A percentile compares a stretch with the other conserved stretches of the same genome.
phyloP scores from a whole-genome alignment of 345 rosid species.

The Trapa bicornis region DNA sequence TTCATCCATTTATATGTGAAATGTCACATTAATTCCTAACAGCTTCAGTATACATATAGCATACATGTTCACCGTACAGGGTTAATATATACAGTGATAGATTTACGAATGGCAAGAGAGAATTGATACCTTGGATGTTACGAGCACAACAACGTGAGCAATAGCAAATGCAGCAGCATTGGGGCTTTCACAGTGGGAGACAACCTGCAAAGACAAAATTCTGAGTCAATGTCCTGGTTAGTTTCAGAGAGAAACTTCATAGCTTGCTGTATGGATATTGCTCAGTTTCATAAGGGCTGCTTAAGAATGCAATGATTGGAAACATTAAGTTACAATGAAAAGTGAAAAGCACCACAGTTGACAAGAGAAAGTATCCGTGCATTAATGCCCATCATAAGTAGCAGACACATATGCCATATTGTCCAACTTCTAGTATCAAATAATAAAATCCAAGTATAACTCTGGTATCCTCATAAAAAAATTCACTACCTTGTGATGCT shows the following conservation, averaged over 20 bases:
- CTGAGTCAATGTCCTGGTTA: neutral
- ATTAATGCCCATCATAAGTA: neutral
- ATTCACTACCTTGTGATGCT: neutral
- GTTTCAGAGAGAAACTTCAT: neutral
- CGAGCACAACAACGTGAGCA: slow-evolving; percentile 56
- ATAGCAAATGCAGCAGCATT: slow-evolving; percentile 53
- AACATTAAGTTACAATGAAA: neutral
- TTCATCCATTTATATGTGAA: neutral
- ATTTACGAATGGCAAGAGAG: neutral
- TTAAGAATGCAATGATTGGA: neutral
- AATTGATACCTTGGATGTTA: slow-evolving; percentile 59
- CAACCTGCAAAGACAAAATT: slow-evolving; percentile 31
- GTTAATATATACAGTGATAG: neutral
- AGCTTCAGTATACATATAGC: neutral
- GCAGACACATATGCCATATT: neutral
- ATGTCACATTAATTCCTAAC: neutral
- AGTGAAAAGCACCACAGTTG: too few relatives aligned
- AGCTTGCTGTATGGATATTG: neutral
- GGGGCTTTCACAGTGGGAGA: slow-evolving; percentile 46
- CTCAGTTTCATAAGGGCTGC: neutral
- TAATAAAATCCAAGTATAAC: neutral
- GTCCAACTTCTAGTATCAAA: neutral
- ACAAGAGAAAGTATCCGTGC: neutral
- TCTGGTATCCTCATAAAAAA: neutral
- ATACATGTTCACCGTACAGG: neutral